Percentiles rank a stretch among this genome's conserved stretches.
Conservation (phyloP, 202 grass and related monocot genomes). For the Elaeis oleifera region DNA sequence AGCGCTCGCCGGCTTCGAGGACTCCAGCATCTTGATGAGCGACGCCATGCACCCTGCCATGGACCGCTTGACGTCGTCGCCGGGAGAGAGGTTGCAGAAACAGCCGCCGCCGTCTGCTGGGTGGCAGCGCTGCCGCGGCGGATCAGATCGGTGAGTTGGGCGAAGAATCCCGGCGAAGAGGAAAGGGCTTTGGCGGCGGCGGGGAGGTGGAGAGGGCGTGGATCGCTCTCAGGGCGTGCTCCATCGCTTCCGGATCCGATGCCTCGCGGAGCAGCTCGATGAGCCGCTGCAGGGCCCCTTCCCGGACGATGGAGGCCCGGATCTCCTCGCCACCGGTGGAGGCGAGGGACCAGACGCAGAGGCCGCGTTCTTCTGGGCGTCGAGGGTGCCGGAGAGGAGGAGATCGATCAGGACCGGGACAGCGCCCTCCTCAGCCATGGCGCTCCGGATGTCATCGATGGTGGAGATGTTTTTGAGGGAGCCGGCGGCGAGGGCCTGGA, state of each 20-base stretch:
- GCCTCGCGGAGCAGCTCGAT: conserved; percentile 48
- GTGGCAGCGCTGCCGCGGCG: conserved; percentile 37
- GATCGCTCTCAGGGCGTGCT: conserved; percentile 45
- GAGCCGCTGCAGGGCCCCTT: conserved; percentile 44
- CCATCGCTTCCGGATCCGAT: conserved; percentile 50
- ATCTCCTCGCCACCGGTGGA: conserved; percentile 46
- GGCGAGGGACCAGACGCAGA: conserved; percentile 58
- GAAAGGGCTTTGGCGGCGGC: conserved; percentile 44
- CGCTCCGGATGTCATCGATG: conserved; percentile 51
- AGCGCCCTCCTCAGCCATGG: conserved; percentile 65
- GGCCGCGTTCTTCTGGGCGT: conserved; percentile 3
- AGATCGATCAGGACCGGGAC: conserved; percentile 55
- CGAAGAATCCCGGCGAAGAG: conserved; percentile 55
- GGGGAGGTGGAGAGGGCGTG: conserved; percentile 37
- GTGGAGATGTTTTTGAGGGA: conserved; percentile 56
- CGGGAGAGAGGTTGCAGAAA: conserved; percentile 52
- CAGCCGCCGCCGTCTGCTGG: conserved; percentile 50
- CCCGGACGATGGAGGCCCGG: conserved; percentile 47
- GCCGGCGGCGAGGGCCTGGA: conserved; percentile 43
- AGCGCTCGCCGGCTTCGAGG: conserved; percentile 53
- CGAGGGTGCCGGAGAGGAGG: no score
- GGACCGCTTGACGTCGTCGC: conserved; percentile 58
- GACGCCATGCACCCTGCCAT: conserved; percentile 48
- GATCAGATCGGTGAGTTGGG: conserved; percentile 55
- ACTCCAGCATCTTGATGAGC: conserved; percentile 70